Base-by-base conservation (phyloP, 306 rosid species). In the Pueraria montana region DNA sequence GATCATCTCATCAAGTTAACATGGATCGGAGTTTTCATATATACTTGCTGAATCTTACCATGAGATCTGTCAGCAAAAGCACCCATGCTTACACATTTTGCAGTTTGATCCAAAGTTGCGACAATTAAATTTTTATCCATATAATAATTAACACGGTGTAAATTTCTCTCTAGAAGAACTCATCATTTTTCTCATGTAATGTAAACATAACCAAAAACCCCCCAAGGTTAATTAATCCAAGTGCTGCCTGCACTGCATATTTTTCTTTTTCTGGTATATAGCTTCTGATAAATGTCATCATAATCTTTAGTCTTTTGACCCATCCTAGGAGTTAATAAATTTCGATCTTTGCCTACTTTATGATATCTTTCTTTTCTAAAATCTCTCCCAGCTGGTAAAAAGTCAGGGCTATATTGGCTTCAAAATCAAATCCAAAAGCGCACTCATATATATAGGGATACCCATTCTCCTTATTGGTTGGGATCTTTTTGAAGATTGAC, bases 81-180 rank as follows among this genome's bases (percentile, higher is more conserved):
- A 26, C 48, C 67, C 20, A 68, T 58, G 46, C 64, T 56, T 83
- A 34, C n/a, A 58, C 17, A 82, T 24, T 40, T 24, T 40, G 70
- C 46, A 32, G 11, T 42, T 52, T 52, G 6, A 65, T 9, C 38
- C 23, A 38, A 40, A 65, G 24, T 26, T 77, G 26, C 3, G n/a
- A 8, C 77, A n/a, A 32, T 55, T 23, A 58, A 69, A 42, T 27
- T 40, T 62, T 42, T 43, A 40, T 80, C 32, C 42, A 46, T 32
- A 50, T 20, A 18, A 38, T n/a, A n/a, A n/a, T n/a, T n/a, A n/a
- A n/a, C 34, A 13, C 16, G 8, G 17, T 67, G 7, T 16, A 36
- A 17, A 14, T 36, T 36, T 34, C 16, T 66, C 9, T 66, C 9
- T 1, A 65, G 5, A 27, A 32, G 10, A 63, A 30, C 20, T 5